Evolutionary conservation across 208 protist genomes (phyloP).

Genomic region (Leishmania turanica): DNA sequence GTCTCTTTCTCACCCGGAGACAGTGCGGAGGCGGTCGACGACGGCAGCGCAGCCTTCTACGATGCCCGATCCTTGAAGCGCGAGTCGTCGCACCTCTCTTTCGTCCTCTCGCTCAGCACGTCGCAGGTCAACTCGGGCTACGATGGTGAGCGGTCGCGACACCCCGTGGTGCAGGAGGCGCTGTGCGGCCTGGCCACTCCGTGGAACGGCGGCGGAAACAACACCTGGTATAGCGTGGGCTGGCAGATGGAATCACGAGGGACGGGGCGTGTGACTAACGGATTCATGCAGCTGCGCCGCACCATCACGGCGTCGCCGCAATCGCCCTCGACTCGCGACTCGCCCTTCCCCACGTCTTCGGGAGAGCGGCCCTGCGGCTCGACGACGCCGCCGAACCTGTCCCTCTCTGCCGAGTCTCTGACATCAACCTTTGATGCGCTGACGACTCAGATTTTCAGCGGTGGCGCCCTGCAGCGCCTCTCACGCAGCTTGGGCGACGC

Average conservation of each 20-base stretch:
- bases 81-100: slow-evolving; percentile 1
- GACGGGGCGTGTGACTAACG: slow-evolving; percentile 1
- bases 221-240: slow-evolving; percentile 16
- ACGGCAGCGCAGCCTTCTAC: slow-evolving; percentile 3
- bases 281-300: background rate
- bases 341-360: background rate
- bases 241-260: slow-evolving; percentile 6
- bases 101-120: slow-evolving; percentile 3
- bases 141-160: slow-evolving; percentile 6
- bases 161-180: background rate
- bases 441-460: background rate
- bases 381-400: slow-evolving; percentile 1
- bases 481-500: slow-evolving; percentile 1
- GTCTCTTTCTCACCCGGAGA: background rate
- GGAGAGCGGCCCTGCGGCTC: slow-evolving; percentile 4
- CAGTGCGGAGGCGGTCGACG: background rate
- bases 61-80: background rate
- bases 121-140: background rate
- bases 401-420: slow-evolving; percentile 7
- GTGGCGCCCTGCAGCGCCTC: background rate
- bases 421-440: background rate
- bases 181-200: background rate
- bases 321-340: background rate
- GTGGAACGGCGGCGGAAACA: slow-evolving; percentile 10
- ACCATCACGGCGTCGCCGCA: background rate